Conservation (phyloP, 1,139 yeast genomes). For the Zygoascus hellenicus region DNA sequence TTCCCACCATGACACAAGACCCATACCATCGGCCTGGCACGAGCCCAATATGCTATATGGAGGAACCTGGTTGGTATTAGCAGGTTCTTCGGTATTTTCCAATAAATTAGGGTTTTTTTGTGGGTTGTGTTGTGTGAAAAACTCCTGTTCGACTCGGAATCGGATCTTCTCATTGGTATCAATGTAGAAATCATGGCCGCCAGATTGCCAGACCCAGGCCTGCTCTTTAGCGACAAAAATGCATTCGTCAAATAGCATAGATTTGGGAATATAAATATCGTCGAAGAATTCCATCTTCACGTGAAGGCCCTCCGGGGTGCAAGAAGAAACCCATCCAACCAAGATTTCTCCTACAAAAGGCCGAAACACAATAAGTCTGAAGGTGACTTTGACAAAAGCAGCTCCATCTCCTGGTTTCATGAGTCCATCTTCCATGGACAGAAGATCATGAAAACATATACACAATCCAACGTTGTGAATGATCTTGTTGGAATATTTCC, state of each 20-base stretch:
- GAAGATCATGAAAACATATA: constrained; percentile 75
- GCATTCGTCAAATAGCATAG: constrained; percentile 74
- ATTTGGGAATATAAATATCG: constrained; percentile 83
- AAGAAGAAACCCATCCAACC: constrained; percentile 88
- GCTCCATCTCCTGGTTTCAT: constrained; percentile 97
- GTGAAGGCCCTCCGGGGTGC: constrained; percentile 80
- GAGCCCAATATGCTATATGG: constrained; percentile 85
- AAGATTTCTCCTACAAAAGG: constrained; percentile 94
- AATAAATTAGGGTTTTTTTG: constrained; percentile 42
- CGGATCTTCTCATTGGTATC: constrained; percentile 89
- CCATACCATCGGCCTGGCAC: constrained; percentile 95
- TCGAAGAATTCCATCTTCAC: constrained; percentile 81
- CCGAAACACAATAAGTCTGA: constrained; percentile 76
- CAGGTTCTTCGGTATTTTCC: constrained; percentile 27
- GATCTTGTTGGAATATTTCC: constrained; percentile 73
- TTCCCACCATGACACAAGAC: constrained; percentile 96
- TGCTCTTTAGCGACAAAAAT: constrained; percentile 57
- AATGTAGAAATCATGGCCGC: constrained; percentile 67
- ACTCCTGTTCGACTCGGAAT: constrained; percentile 84
- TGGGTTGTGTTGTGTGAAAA: constrained; percentile 78
- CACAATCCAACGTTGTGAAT: constrained; percentile 80
- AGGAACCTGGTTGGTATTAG: constrained; percentile 41
- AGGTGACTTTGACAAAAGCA: constrained; percentile 63
- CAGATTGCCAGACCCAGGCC: constrained; percentile 87
- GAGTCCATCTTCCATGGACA: constrained; percentile 77